phyloP scores from a whole-genome alignment of 768 basidiomycete species.

The Gloeophyllum trabeum region DNA sequence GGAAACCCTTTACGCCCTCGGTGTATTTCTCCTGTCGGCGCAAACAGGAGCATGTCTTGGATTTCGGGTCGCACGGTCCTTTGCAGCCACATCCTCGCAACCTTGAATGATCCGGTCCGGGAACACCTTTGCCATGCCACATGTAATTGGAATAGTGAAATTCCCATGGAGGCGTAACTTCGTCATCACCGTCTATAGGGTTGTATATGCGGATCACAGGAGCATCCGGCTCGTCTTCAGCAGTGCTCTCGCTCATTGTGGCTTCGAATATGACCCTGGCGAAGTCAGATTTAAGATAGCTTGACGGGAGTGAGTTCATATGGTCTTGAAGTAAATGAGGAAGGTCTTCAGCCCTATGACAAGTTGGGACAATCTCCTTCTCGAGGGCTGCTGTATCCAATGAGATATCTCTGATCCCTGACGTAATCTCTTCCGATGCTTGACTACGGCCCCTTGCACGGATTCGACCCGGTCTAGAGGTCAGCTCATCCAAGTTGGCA shows the following conservation, averaged over 20 bases:
- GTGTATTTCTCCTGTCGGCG: constrained; percentile 37
- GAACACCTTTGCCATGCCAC: constrained; percentile 62
- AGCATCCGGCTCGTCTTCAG: constrained; percentile 54
- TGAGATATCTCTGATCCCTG: no score
- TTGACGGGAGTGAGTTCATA: constrained; percentile 39
- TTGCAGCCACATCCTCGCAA: constrained; percentile 65
- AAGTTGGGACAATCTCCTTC: no score
- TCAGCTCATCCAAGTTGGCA: no score
- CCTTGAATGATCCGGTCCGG: constrained; percentile 44
- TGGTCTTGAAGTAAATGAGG: constrained; percentile 54
- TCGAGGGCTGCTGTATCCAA: no score
- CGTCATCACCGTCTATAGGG: constrained; percentile 50
- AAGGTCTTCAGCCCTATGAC: constrained; percentile 42
- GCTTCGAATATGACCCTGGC: constrained; percentile 50
- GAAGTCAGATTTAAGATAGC: constrained; percentile 27
- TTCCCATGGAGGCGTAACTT: constrained; percentile 72
- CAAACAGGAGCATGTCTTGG: constrained; percentile 63
- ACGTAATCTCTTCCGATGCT: no score
- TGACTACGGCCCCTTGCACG: no score
- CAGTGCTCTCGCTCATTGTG: constrained; percentile 53
- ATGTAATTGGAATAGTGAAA: constrained; percentile 81
- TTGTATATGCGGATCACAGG: constrained; percentile 63
- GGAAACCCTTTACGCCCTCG: constrained; percentile 37
- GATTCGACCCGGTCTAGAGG: no score
- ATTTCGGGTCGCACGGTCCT: constrained; percentile 66